Evolutionary conservation across 805 yeast species (phyloP), one percentile per base, ranked within the genome.

Genomic region (Ogataea kodamae): DNA sequence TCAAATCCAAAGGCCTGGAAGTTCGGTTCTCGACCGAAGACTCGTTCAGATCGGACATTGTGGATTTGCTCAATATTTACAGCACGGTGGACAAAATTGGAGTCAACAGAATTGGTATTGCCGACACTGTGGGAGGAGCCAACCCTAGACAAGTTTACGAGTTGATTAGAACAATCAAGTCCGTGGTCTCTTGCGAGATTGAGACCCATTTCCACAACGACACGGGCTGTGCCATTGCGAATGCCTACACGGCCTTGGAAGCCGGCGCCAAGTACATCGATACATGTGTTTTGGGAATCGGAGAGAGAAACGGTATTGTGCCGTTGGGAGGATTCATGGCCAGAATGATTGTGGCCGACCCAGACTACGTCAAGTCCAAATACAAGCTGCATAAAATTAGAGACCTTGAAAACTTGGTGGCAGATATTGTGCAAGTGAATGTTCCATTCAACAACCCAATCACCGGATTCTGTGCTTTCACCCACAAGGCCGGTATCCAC

Each of bases 151-250:
- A 92, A 67, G 98, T 90, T 40, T 90, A 90, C 64, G 98, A 90
- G 68, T 76, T 90, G 51, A 92, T 90, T 45, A 81, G 94, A 58
- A 92, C 98, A 26, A 77, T 90, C 62, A 86, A 80, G 66, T 78
- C 89, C 9, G 96, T 90, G 31, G 97, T 90, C 30, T 81, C 85
- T 22, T 90, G 97, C 70, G 98, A 90, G 61, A 89, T 90, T 54
- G 98, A 90, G 70, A 86, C 96, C 63, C 98, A 90, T 64, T 92
- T 90, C 85, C 98, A 90, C 70, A 86, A 90, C 62, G 98, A 90
- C 64, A 90, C 98, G 20, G 98, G 98, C 45, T 92, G 97, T 71
- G 96, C 98, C 47, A 87, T 90, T 67, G 96, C 97, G 43, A 90
- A 90, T 62, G 96, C 98, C 20, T 92, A 92, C 75, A 87, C 97